Base-by-base conservation (phyloP, 305 asterid species). In the Solanum hybrid region DNA sequence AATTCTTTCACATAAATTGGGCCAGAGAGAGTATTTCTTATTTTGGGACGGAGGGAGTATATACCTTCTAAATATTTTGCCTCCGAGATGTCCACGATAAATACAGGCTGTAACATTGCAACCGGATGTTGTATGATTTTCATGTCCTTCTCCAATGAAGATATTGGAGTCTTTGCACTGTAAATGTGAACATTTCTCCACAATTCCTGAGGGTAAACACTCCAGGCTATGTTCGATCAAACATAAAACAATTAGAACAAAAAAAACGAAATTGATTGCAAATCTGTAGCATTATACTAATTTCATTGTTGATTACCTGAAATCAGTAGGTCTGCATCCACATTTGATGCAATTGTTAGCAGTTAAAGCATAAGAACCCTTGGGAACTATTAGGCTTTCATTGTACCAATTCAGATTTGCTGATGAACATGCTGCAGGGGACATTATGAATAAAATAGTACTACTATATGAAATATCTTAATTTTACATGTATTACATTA, bases 41-140 rank as follows among this genome's bases (percentile, higher is more conserved):
- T 11, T 69, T 64, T 22, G 73, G 73, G 73, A 22, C 27, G 6
- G 73, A 69, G 75, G 31, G 31, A 72, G 10, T 72, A 72, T 3
- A 10, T 72, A 29, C 91, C 91, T 90, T 36, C 91, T 46, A 32
- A 87, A 84, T 27, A 81, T 90, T 73, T 90, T 90, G 64, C 56
- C 85, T 46, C 90, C 91, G 29, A 66, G 76, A 42, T 90, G 90
- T 80, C 90, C 91, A 7, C 91, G 88, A 81, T 90, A 90, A 51
- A 90, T 42, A 27, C 91, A 90, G 27, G 79, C 31, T 79, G 46
- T 80, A 10, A 35, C 14, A 26, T 90, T 26, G 85, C 91, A 90
- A 26, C 88, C 90, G 2, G 20, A 37, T 1, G 85, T 9, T 31
- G 88, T 87, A 10, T 42, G 66, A 32, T 7, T 87, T 72, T 87